phyloP scores from a whole-genome alignment of 805 yeast species.

The Candida vartiovaarae region DNA sequence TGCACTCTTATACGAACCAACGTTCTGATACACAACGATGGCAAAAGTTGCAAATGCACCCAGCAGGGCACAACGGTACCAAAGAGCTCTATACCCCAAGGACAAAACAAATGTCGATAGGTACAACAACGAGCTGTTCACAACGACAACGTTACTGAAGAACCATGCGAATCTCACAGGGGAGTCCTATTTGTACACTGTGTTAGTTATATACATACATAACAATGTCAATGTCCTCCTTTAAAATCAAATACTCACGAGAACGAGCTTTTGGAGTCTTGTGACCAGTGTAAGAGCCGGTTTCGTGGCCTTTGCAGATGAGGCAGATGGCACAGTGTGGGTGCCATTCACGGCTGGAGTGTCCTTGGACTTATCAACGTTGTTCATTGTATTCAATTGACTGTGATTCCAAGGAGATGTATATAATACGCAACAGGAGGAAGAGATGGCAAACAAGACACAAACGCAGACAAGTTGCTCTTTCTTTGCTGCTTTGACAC shows the following conservation, averaged over 20 bases:
- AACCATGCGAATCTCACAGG: slow-evolving; percentile 75
- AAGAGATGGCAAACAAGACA: too few relatives aligned
- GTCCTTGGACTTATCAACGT: too few relatives aligned
- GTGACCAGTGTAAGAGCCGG: too few relatives aligned
- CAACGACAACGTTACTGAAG: slow-evolving; percentile 45
- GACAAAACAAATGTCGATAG: slow-evolving; percentile 27
- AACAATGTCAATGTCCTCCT: not conserved
- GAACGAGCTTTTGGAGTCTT: not conserved
- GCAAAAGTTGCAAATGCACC: slow-evolving; percentile 72
- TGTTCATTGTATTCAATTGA: too few relatives aligned
- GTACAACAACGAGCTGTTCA: slow-evolving; percentile 34
- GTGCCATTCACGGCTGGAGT: too few relatives aligned
- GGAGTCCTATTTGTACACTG: slow-evolving; percentile 5
- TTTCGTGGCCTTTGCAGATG: too few relatives aligned
- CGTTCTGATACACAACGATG: slow-evolving; percentile 59
- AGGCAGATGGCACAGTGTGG: too few relatives aligned
- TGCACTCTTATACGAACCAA: slow-evolving; percentile 22
- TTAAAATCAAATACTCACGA: not conserved
- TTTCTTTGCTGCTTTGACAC: too few relatives aligned
- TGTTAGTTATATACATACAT: slow-evolving; percentile 1
- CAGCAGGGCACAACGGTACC: slow-evolving; percentile 54
- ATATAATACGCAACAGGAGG: too few relatives aligned
- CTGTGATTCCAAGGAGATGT: too few relatives aligned
- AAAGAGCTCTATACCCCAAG: slow-evolving; percentile 30
- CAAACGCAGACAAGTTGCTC: too few relatives aligned